Conservation (phyloP, 2,329 filamentous ascomycete species). For the Capronia americana region DNA sequence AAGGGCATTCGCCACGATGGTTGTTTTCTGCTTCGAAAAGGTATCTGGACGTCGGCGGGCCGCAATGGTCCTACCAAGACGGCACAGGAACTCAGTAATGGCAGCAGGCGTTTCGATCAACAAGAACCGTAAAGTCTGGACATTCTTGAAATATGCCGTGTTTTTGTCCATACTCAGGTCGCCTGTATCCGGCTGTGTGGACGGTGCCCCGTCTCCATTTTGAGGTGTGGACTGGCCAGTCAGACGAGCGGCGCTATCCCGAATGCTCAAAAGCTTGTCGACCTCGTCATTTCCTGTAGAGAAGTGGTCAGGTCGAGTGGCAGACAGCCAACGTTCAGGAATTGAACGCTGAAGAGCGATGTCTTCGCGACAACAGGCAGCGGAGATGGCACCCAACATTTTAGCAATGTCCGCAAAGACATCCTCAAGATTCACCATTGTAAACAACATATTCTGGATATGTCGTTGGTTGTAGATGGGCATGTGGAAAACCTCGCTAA, state of each 20-base stretch:
- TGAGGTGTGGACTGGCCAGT: slow-evolving; percentile 18
- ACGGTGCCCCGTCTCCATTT: slow-evolving; percentile 27
- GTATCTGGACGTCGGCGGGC: slow-evolving; percentile 74
- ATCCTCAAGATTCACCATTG: slow-evolving; percentile 81
- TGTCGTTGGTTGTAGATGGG: slow-evolving; percentile 69
- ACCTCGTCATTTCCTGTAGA: slow-evolving; percentile 50
- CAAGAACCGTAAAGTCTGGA: slow-evolving; percentile 75
- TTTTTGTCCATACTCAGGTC: slow-evolving; percentile 45
- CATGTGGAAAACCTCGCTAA: slow-evolving; percentile 74
- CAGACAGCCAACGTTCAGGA: slow-evolving; percentile 64
- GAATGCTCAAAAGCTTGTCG: slow-evolving; percentile 45
- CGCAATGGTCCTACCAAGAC: slow-evolving; percentile 80
- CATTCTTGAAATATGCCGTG: slow-evolving; percentile 71
- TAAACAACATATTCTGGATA: slow-evolving; percentile 68
- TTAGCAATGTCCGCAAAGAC: slow-evolving; percentile 77
- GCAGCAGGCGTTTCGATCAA: slow-evolving; percentile 78
- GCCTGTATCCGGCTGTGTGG: slow-evolving; percentile 34
- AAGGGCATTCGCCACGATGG: slow-evolving; percentile 70
- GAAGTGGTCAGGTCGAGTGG: slow-evolving; percentile 51
- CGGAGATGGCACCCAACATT: slow-evolving; percentile 77
- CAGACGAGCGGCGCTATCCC: slow-evolving; percentile 16
- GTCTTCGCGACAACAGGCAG: slow-evolving; percentile 84
- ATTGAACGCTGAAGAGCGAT: slow-evolving; percentile 75
- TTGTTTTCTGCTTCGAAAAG: slow-evolving; percentile 66
- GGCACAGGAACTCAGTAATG: slow-evolving; percentile 85